Evolutionary conservation across 2,329 filamentous ascomycete genomes (phyloP), one percentile per base, ranked within the genome.

Genomic region (Dactylellina leptospora): DNA sequence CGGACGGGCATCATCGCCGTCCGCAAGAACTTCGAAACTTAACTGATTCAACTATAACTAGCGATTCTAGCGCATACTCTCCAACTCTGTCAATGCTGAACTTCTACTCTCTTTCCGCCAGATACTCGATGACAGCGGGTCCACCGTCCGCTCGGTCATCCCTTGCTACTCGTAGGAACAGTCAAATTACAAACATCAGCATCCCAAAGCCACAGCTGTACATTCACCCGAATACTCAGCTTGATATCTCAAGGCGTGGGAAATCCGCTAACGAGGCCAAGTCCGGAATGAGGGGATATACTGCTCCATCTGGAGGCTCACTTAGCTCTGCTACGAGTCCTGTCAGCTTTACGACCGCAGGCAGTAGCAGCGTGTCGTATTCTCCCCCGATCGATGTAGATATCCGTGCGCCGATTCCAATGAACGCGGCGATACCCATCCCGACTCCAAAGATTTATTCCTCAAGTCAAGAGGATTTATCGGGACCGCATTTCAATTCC

Each of bases 41-140:
- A 16, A 42, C 44, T 9, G 59, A 55, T 22, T 30, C 51, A 13
- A 48, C 28, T 5, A 53, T 59, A 30, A 50, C 27, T 2, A 48
- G 18, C n/a, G 47, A 58, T 20, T 38, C 61, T 1, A 54, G 44
- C 27, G 44, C 59, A 3, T 72, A 72, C 28, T 63, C 58, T 25
- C 68, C 68, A 13, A 72, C 68, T n/a, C 30, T 72, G 22, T 72
- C 68, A 11, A 64, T 72, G 59, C 38, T 64, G n/a, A 72, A 72
- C 45, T 72, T 72, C 40, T 72, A 72, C 40, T 63, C 66, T 10
- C 59, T 53, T 10, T 11, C 51, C 8, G 45, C 53, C 9, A 48
- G 58, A 28, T 71, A 59, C 38, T 72, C 68, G 3, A 72, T 63
- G 23, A 36, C 68, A 3, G 59, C 55, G 2, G 68, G 42, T 10